phyloP scores from a whole-genome alignment of 2,329 filamentous ascomycete species.

The Monilinia laxa region DNA sequence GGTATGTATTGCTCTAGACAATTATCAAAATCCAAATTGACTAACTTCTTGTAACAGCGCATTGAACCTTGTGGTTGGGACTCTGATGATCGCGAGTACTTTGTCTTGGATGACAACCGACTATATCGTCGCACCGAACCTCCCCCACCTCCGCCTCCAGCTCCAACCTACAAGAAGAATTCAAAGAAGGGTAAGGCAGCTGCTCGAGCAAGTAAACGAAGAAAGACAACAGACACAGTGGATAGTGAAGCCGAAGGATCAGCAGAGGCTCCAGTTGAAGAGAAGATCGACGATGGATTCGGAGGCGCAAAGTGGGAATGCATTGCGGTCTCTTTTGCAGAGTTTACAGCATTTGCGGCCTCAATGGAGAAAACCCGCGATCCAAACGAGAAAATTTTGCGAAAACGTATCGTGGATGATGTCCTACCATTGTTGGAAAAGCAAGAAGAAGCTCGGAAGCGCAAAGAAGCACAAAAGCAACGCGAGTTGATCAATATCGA shows the following conservation, averaged over 20 bases:
- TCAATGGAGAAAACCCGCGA: conserved; percentile 75
- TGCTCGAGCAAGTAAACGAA: conserved; percentile 69
- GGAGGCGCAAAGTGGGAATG: conserved; percentile 88
- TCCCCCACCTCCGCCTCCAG: conserved; percentile 55
- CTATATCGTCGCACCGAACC: conserved; percentile 86
- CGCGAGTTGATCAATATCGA: conserved; percentile 79
- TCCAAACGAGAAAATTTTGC: conserved; percentile 77
- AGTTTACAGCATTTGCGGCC: conserved; percentile 71
- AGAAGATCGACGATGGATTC: conserved; percentile 60
- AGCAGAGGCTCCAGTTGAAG: conserved; percentile 44
- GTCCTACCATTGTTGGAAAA: conserved; percentile 83
- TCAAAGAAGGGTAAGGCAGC: conserved; percentile 63
- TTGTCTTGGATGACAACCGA: conserved; percentile 89
- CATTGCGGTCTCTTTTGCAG: conserved; percentile 74
- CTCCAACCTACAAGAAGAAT: conserved; percentile 62
- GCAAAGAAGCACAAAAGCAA: conserved; percentile 65
- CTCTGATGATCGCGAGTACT: conserved; percentile 80
- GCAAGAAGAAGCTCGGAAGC: conserved; percentile 70
- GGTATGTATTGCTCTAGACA: conserved; percentile 52
- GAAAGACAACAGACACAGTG: conserved; percentile 54
- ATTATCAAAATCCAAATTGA: neutral
- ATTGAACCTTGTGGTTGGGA: conserved; percentile 90
- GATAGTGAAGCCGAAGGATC: conserved; percentile 44
- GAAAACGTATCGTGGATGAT: conserved; percentile 69
- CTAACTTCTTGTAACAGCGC: conserved; percentile 47